Base-by-base conservation (phyloP, 2,329 filamentous ascomycete species). In the Madurella mycetomatis region DNA sequence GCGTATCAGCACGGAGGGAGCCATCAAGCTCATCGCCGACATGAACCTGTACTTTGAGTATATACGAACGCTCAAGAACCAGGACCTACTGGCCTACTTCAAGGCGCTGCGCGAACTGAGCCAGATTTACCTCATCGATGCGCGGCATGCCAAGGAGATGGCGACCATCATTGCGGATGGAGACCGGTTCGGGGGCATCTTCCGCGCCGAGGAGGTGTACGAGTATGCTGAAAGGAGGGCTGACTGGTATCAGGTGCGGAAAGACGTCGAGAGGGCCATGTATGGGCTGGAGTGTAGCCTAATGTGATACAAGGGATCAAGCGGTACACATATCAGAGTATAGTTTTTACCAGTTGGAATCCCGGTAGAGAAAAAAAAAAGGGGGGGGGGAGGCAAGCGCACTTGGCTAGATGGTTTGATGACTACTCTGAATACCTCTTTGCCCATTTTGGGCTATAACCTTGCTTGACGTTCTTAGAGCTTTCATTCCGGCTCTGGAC, bases 161-260 rank as follows among this genome's bases (percentile, higher is more conserved):
- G 94, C 94, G 5, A 88, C 87, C 2, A 90, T 99, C 53, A 96
- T 99, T 67, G 92, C 94, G 0, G 94, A 99, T 67, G 85, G 83
- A 1, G 88, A 92, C 66, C 82, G 92, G 2, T 99, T 97, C 69
- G 82, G 88, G 25, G 94, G 94, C 12, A 88, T 99, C 47, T 96
- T 97, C 66, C 82, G 92, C 17, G 90, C 92, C 0, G 94, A 99
- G 70, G 94, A 99, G 75, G 94, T 97, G 3, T 96, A 96, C 66
- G 92, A 97, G 75, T 99, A 95, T 74, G 94, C 92, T 1, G 91
- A 96, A 72, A 78, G 94, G 62, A 78, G 94, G 62, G 92, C 92
- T 47, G 94, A 99, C 73, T 99, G 94, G 94, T 96, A 94, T 69
- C 81, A 87, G 63, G 90, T 99, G 11, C 88, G 87, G 74, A 84